Conservation (phyloP, 495 filamentous ascomycete species). For the Stereocaulon alpinum region DNA sequence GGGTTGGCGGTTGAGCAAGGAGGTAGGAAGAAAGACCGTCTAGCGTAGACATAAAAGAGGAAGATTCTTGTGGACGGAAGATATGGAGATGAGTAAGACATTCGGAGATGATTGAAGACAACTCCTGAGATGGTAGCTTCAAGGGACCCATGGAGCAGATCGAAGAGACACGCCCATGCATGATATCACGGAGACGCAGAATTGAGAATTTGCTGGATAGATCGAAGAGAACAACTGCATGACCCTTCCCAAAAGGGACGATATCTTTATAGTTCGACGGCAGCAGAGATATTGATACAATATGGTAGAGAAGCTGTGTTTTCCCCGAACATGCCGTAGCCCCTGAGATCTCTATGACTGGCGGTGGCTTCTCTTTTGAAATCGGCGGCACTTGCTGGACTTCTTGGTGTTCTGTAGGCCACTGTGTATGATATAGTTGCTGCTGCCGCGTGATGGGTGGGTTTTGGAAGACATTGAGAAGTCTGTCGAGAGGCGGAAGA, state of each 20-base stretch:
- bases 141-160: background rate
- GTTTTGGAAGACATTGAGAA: slow-evolving; percentile 37
- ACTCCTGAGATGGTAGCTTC: slow-evolving; percentile 14
- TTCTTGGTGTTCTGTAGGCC: slow-evolving; percentile 7
- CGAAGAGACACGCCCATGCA: slow-evolving; percentile 23
- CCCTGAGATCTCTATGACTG: slow-evolving; percentile 49
- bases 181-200: slow-evolving; percentile 36
- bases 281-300: slow-evolving; percentile 49
- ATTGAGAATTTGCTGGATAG: slow-evolving; percentile 57
- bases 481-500: slow-evolving; percentile 38
- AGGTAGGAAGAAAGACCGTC: slow-evolving; percentile 41
- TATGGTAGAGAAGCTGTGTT: slow-evolving; percentile 59
- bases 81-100: slow-evolving; percentile 36
- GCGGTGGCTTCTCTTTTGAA: slow-evolving; percentile 23
- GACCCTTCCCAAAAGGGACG: slow-evolving; percentile 36
- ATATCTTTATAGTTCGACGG: slow-evolving; percentile 32
- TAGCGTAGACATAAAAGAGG: slow-evolving; percentile 43
- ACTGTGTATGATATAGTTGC: slow-evolving; percentile 7
- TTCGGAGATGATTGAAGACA: slow-evolving; percentile 23
- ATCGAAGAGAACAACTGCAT: slow-evolving; percentile 61
- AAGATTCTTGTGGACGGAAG: slow-evolving; percentile 46
- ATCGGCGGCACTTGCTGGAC: background rate
- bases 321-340: slow-evolving; percentile 47
- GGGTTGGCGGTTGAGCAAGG: slow-evolving; percentile 32
- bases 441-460: slow-evolving; percentile 18